A percentile compares a stretch with the other conserved stretches of the same genome.
Evolutionary conservation across 192 early-diverging fungal species (phyloP).

Genomic region (Dissophora ornata): DNA sequence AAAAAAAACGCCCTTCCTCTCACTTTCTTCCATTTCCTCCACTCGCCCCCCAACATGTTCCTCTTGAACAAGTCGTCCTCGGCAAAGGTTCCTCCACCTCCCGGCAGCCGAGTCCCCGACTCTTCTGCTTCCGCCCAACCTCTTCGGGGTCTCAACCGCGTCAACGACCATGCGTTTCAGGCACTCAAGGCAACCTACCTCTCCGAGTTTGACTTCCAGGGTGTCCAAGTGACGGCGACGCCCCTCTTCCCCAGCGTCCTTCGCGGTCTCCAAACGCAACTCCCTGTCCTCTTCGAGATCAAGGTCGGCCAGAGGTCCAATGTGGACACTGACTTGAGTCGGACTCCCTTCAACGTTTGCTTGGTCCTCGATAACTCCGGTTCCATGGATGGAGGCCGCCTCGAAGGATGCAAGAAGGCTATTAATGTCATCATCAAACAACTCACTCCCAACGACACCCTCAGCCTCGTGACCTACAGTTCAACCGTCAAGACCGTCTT

Average conservation of each 20-base stretch:
- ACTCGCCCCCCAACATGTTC: slow-evolving; percentile 20
- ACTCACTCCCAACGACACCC: slow-evolving; percentile 33
- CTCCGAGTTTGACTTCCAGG: slow-evolving; percentile 35
- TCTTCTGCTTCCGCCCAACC: neutral
- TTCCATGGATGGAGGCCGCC: slow-evolving; percentile 24
- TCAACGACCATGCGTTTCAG: slow-evolving; percentile 23
- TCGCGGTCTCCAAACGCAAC: slow-evolving; percentile 25
- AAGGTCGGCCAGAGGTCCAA: slow-evolving; percentile 38
- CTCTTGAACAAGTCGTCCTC: slow-evolving; percentile 1
- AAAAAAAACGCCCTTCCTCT: slow-evolving; percentile 1
- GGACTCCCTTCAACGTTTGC: slow-evolving; percentile 38
- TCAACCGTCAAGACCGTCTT: slow-evolving; percentile 19
- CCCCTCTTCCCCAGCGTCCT: slow-evolving; percentile 36
- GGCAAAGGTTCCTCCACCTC: neutral
- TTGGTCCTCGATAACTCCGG: slow-evolving; percentile 38
- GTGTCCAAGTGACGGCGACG: slow-evolving; percentile 28
- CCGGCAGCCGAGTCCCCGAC: neutral
- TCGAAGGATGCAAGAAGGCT: slow-evolving; percentile 31
- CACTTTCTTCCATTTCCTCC: slow-evolving; percentile 1
- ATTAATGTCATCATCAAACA: slow-evolving; percentile 26
- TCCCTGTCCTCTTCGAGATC: slow-evolving; percentile 39
- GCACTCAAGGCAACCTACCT: slow-evolving; percentile 28
- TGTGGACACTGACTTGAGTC: slow-evolving; percentile 6
- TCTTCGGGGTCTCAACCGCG: slow-evolving; percentile 19
- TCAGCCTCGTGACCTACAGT: slow-evolving; percentile 38